Evolutionary conservation across 2,329 filamentous ascomycete genomes (phyloP).

Genomic region (Venturia carpophila): DNA sequence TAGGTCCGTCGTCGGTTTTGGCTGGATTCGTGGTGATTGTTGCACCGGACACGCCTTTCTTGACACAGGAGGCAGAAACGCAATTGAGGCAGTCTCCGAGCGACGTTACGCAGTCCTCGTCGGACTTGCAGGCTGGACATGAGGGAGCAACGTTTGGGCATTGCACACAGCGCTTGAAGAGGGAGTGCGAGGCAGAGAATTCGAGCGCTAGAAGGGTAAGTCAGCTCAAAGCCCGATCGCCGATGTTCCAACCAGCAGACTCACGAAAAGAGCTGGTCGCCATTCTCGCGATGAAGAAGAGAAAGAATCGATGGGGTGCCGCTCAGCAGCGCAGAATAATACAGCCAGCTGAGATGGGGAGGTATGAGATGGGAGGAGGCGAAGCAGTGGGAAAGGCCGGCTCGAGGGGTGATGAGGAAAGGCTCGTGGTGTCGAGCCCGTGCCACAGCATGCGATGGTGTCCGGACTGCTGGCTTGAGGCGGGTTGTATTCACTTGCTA

Average conservation of each 20-base stretch:
- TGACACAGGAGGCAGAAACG: constrained; percentile 49
- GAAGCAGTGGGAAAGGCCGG: neutral
- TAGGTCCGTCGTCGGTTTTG: constrained; percentile 43
- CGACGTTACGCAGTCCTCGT: constrained; percentile 52
- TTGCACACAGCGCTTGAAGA: constrained; percentile 53
- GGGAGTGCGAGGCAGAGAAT: constrained; percentile 14
- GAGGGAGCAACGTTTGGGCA: constrained; percentile 47
- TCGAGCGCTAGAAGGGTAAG: neutral
- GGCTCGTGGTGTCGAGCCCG: neutral
- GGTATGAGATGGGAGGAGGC: neutral
- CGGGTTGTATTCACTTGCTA: neutral
- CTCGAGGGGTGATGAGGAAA: neutral
- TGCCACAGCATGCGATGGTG: constrained; percentile 3
- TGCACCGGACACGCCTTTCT: constrained; percentile 33
- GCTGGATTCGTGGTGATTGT: constrained; percentile 27
- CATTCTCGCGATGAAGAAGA: neutral
- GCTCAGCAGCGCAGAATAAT: neutral
- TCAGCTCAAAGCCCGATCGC: neutral
- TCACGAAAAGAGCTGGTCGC: neutral
- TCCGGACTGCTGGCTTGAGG: neutral
- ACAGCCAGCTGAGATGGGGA: neutral
- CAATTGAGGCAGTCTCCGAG: constrained; percentile 53
- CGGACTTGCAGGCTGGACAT: constrained; percentile 51
- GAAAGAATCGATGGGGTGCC: neutral
- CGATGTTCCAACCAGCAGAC: neutral